Evolutionary conservation across 306 rosid species (phyloP).

Genomic region (Hippophae tibetana): DNA sequence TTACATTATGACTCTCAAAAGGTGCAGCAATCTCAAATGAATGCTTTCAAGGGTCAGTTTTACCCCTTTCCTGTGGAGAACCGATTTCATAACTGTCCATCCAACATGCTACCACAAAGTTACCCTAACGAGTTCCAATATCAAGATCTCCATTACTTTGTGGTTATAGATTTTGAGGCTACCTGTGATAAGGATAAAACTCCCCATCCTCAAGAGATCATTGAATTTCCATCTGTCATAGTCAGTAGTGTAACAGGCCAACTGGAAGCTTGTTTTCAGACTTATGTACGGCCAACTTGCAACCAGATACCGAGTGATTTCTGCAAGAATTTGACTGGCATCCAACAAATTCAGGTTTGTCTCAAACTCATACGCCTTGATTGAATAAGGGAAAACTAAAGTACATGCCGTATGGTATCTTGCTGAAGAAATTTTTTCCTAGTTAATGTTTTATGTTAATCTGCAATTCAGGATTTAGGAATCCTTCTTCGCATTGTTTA

Average conservation of each 20-base stretch:
- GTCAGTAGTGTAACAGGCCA: constrained; percentile 85
- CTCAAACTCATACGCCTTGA: constrained; percentile 15
- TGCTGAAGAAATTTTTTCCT: too few relatives aligned
- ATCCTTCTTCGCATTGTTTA: too few relatives aligned
- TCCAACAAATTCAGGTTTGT: constrained; percentile 90
- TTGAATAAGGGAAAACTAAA: constrained; percentile 8
- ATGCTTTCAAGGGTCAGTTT: constrained; percentile 58
- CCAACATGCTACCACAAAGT: constrained; percentile 56
- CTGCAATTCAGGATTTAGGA: too few relatives aligned
- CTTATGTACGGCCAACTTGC: constrained; percentile 86
- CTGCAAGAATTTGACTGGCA: constrained; percentile 90
- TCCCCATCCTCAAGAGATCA: constrained; percentile 92
- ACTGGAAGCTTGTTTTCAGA: constrained; percentile 89
- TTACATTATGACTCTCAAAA: constrained; percentile 58
- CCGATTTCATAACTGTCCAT: constrained; percentile 48
- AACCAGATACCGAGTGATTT: constrained; percentile 68
- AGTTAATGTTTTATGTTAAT: too few relatives aligned
- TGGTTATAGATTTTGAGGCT: constrained; percentile 96
- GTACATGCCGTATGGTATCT: not conserved
- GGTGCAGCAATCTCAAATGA: constrained; percentile 66
- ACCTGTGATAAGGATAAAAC: constrained; percentile 79
- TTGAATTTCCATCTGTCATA: constrained; percentile 92
- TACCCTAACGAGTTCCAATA: constrained; percentile 46
- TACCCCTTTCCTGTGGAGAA: constrained; percentile 52
- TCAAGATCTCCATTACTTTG: constrained; percentile 91